Conservation (phyloP, 306 rosid genomes). For the Pueraria montana region DNA sequence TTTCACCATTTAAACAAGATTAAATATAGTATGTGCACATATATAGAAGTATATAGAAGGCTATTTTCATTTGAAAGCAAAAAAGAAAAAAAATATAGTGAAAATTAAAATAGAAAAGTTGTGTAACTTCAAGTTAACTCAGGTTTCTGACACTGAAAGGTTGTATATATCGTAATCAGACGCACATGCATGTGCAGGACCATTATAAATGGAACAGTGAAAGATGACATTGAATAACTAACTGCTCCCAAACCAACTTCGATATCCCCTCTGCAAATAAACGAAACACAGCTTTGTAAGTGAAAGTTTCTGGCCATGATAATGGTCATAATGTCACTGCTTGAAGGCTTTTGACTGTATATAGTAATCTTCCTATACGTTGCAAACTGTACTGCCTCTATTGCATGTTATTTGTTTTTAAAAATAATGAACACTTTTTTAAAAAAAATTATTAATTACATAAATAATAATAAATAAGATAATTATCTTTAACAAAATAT, state of each 20-base stretch:
- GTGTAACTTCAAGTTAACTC: not conserved
- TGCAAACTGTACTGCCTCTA: not conserved
- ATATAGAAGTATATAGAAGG: not conserved
- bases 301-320: not conserved
- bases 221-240: conserved; percentile 32
- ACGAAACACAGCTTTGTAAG: not conserved
- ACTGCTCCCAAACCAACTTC: conserved; percentile 34
- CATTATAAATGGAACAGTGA: conserved; percentile 51
- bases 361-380: not conserved
- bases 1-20: not conserved
- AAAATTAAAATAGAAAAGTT: not conserved
- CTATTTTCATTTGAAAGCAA: not conserved
- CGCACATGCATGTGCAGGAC: conserved; percentile 60
- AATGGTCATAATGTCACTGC: conserved; percentile 12
- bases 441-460: no score
- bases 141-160: conserved; percentile 48
- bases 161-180: conserved; percentile 44
- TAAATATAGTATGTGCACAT: not conserved
- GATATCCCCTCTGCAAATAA: not conserved
- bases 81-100: not conserved
- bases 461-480: no score
- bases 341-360: conserved; percentile 19
- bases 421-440: not conserved
- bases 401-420: not conserved
- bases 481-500: no score